These are phyloP conservation scores for Macrotyloma uniflorum DNA, from an alignment of 306 rosid species.

Conservation along the genomic window DNA sequence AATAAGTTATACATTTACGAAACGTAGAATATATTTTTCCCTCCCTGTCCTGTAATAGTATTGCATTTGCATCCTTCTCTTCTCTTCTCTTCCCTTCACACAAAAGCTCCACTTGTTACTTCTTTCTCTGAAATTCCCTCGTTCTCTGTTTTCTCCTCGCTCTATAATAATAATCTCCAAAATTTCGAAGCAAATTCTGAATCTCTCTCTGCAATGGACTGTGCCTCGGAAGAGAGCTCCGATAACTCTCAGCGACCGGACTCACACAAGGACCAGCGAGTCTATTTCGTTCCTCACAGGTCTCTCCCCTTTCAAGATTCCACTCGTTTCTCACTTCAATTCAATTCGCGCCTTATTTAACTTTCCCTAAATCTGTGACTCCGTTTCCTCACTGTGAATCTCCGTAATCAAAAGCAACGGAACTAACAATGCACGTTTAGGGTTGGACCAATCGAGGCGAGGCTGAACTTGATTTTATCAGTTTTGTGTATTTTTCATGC, in stretches of 20 bases:
- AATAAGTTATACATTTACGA: neutral
- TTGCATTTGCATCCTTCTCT: neutral
- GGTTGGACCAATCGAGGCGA: slow-evolving; percentile 26
- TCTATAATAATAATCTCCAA: slow-evolving; percentile 53
- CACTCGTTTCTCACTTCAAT: slow-evolving; percentile 32
- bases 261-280: slow-evolving; percentile 67
- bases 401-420: slow-evolving; percentile 16
- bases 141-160: slow-evolving; percentile 36
- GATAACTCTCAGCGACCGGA: slow-evolving; percentile 54
- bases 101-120: slow-evolving; percentile 50
- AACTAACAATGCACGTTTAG: slow-evolving; percentile 23
- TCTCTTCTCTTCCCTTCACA: slow-evolving; percentile 39
- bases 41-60: slow-evolving; percentile 42
- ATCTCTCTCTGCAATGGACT: slow-evolving; percentile 49
- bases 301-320: slow-evolving; percentile 35
- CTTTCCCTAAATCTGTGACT: slow-evolving; percentile 44
- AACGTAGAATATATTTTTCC: slow-evolving; percentile 45
- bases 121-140: slow-evolving; percentile 74
- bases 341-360: slow-evolving; percentile 24
- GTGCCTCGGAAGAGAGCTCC: slow-evolving; percentile 65
- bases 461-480: slow-evolving; percentile 15
- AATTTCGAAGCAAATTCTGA: slow-evolving; percentile 39
- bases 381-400: slow-evolving; percentile 8
- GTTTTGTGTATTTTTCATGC: neutral
- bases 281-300: slow-evolving; percentile 97